Percentiles rank a stretch among this genome's conserved stretches.
Evolutionary conservation across 2,329 filamentous ascomycete genomes (phyloP).

Genomic region (Neonectria sp.): DNA sequence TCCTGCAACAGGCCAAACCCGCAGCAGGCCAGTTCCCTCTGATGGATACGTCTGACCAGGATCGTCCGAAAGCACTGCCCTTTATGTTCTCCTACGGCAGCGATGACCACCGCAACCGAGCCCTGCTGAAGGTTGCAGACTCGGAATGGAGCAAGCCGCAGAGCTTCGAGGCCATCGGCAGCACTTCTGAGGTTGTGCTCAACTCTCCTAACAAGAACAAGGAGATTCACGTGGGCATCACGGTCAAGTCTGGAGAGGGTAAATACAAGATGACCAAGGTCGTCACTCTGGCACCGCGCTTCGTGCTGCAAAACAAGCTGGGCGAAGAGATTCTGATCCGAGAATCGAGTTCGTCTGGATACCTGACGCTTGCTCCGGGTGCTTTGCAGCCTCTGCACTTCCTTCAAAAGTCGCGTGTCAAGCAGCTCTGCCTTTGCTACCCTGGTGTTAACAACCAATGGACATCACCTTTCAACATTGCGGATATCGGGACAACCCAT

Average conservation of each 20-base stretch:
- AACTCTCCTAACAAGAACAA: slow-evolving; percentile 78
- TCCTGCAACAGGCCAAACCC: slow-evolving; percentile 85
- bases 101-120: slow-evolving; percentile 92
- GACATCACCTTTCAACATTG: slow-evolving; percentile 98
- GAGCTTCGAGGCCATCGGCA: slow-evolving; percentile 97
- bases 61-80: slow-evolving; percentile 82
- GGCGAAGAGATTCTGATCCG: slow-evolving; percentile 90
- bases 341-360: slow-evolving; percentile 91
- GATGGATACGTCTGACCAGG: slow-evolving; percentile 62
- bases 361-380: slow-evolving; percentile 83
- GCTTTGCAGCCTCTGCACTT: slow-evolving; percentile 91
- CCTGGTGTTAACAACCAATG: slow-evolving; percentile 96
- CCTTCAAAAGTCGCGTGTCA: slow-evolving; percentile 84
- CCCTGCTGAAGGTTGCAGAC: slow-evolving; percentile 87
- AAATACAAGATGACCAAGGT: slow-evolving; percentile 99
- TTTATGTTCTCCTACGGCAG: slow-evolving; percentile 97
- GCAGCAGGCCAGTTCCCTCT: slow-evolving; percentile 85
- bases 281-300: slow-evolving; percentile 92
- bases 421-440: slow-evolving; percentile 94
- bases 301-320: slow-evolving; percentile 94
- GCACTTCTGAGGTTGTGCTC: slow-evolving; percentile 88
- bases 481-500: slow-evolving; percentile 91
- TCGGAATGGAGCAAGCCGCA: slow-evolving; percentile 98
- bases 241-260: slow-evolving; percentile 90
- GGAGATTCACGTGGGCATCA: slow-evolving; percentile 93